Conservation (phyloP, 2,329 filamentous ascomycete species). For the Salinomyces thailandicus region DNA sequence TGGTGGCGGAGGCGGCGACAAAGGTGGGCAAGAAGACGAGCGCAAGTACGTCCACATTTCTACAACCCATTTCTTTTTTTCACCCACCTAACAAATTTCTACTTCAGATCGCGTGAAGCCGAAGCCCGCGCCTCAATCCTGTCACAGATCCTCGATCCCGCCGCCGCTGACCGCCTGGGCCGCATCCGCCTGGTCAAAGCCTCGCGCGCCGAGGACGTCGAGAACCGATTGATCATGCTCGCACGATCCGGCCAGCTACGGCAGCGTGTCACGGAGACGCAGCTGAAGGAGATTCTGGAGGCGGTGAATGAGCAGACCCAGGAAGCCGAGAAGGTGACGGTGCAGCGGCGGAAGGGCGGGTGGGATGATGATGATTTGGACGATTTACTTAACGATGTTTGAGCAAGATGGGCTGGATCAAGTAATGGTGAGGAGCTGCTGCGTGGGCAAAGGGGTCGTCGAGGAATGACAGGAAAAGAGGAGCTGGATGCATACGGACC, state of each 20-base stretch:
- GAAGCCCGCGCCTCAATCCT: conserved; percentile 71
- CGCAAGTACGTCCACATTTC: conserved; percentile 50
- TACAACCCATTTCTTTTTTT: too few relatives aligned
- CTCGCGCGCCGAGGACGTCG: conserved; percentile 76
- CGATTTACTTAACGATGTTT: conserved; percentile 47
- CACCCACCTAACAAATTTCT: too few relatives aligned
- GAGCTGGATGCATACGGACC: too few relatives aligned
- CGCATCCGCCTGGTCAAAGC: conserved; percentile 95
- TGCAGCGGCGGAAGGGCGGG: conserved; percentile 69
- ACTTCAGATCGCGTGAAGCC: conserved; percentile 43
- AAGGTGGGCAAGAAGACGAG: conserved; percentile 46
- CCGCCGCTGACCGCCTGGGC: conserved; percentile 82
- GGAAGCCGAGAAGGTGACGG: conserved; percentile 73
- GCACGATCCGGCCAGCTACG: conserved; percentile 79
- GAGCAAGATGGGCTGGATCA: too few relatives aligned
- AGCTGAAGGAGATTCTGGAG: conserved; percentile 83
- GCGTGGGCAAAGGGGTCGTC: too few relatives aligned
- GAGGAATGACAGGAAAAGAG: too few relatives aligned
- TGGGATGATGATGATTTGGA: conserved; percentile 79
- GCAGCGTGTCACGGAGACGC: conserved; percentile 78
- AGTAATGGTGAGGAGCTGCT: too few relatives aligned
- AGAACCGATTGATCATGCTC: conserved; percentile 86
- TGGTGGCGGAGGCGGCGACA: conserved; percentile 36
- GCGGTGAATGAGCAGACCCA: conserved; percentile 66
- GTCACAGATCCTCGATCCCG: conserved; percentile 85